Percentiles rank a stretch among this genome's conserved stretches.
These are phyloP conservation scores for Suillus hirtellus DNA, from an alignment of 768 basidiomycete species.

Conservation along the genomic window DNA sequence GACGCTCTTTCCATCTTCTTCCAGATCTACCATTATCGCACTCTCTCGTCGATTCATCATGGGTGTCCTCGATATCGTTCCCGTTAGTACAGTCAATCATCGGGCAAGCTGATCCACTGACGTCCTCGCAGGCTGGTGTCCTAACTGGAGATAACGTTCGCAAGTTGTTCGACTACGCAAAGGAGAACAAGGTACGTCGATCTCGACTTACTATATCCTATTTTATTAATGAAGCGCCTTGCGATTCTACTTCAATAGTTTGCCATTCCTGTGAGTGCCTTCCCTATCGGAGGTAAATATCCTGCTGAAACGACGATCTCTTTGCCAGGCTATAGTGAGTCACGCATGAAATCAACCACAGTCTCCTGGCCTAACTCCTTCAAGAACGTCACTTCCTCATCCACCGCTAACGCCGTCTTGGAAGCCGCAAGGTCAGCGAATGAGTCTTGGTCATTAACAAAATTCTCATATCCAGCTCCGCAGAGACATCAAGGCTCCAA, in stretches of 20 bases:
- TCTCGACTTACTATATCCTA: slow-evolving; percentile 1
- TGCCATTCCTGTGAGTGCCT: slow-evolving; percentile 74
- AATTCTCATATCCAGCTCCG: slow-evolving; percentile 9
- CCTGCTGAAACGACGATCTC: not conserved
- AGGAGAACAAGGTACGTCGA: slow-evolving; percentile 72
- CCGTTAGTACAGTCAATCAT: slow-evolving; percentile 49
- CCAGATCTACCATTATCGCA: slow-evolving; percentile 1
- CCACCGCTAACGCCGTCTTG: slow-evolving; percentile 89
- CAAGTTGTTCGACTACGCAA: slow-evolving; percentile 94
- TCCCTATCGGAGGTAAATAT: not conserved
- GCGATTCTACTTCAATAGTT: slow-evolving; percentile 46
- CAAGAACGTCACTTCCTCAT: slow-evolving; percentile 96
- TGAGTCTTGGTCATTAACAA: slow-evolving; percentile 8
- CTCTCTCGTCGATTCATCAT: slow-evolving; percentile 36
- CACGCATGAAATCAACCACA: not conserved
- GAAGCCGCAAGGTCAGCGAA: slow-evolving; percentile 85
- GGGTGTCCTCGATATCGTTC: slow-evolving; percentile 85
- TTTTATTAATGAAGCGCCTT: slow-evolving; percentile 16
- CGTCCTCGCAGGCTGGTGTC: slow-evolving; percentile 76
- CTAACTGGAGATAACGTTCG: slow-evolving; percentile 93
- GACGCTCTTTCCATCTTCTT: slow-evolving; percentile 4
- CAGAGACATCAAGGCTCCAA: slow-evolving; percentile 94
- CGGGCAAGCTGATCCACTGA: slow-evolving; percentile 8
- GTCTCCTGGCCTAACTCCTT: slow-evolving; percentile 6
- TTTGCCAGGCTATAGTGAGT: slow-evolving; percentile 72